These are phyloP conservation scores for Podospora pseudopauciseta DNA, from an alignment of 495 filamentous ascomycete species.

Conservation along the genomic window DNA sequence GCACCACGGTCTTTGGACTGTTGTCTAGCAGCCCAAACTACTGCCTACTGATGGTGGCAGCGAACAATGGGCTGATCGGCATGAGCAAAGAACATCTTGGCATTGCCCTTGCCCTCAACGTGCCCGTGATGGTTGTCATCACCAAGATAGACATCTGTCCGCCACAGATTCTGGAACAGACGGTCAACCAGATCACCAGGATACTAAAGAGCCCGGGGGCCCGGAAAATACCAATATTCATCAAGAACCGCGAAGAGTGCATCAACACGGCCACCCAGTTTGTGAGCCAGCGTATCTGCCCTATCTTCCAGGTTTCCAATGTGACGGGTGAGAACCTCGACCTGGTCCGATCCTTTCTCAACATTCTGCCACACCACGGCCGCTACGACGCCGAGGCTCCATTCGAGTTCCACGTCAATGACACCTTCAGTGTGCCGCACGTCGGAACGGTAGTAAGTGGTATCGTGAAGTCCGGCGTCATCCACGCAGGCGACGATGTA, in stretches of 20 bases:
- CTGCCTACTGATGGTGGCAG: slow-evolving; percentile 96
- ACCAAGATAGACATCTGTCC: slow-evolving; percentile 99
- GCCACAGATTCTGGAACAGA: slow-evolving; percentile 91
- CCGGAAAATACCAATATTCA: slow-evolving; percentile 94
- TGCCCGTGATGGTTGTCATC: slow-evolving; percentile 96
- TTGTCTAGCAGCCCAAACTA: slow-evolving; percentile 95
- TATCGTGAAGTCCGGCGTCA: slow-evolving; percentile 81
- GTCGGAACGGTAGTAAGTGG: slow-evolving; percentile 95
- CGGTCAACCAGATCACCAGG: slow-evolving; percentile 82
- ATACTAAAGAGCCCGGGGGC: slow-evolving; percentile 93
- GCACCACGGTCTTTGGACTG: slow-evolving; percentile 94
- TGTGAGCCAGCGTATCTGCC: slow-evolving; percentile 90
- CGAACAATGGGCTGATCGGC: slow-evolving; percentile 93
- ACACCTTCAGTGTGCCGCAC: slow-evolving; percentile 98
- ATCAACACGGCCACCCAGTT: slow-evolving; percentile 96
- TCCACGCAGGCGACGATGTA: slow-evolving; percentile 87
- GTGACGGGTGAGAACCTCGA: slow-evolving; percentile 85
- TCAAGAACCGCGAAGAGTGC: slow-evolving; percentile 86
- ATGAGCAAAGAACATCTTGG: slow-evolving; percentile 99
- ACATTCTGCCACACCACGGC: slow-evolving; percentile 92
- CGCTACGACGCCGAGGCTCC: slow-evolving; percentile 83
- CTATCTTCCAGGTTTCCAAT: slow-evolving; percentile 97
- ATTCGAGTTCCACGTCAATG: slow-evolving; percentile 95
- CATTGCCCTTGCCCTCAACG: slow-evolving; percentile 90
- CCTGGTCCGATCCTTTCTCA: slow-evolving; percentile 82